phyloP scores from a whole-genome alignment of 176 grass and related monocot genomes.

The Tillandsia leiboldiana region DNA sequence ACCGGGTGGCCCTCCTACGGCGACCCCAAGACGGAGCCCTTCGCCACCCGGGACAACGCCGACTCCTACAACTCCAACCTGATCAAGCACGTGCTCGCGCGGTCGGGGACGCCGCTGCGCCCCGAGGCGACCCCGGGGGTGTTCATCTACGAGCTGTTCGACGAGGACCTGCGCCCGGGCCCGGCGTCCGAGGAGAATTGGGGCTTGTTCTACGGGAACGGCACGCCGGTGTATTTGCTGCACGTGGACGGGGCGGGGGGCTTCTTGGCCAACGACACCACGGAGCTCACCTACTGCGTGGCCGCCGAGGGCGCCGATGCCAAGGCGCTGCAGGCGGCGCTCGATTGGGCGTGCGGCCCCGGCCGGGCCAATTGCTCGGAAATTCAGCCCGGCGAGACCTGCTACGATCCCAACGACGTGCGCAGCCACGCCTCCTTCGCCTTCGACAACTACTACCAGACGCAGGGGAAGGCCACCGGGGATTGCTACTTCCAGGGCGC shows the following conservation, averaged over 20 bases:
- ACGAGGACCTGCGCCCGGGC: conserved; percentile 82
- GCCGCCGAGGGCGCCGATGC: conserved; percentile 65
- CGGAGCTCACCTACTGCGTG: conserved; percentile 78
- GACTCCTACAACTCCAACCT: conserved; percentile 81
- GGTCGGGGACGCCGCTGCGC: conserved; percentile 68
- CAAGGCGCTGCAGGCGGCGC: conserved; percentile 80
- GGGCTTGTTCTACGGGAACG: conserved; percentile 94
- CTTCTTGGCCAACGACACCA: conserved; percentile 85
- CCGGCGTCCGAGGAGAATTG: conserved; percentile 81
- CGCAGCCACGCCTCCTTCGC: conserved; percentile 76
- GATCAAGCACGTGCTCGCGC: conserved; percentile 65
- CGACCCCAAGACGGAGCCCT: conserved; percentile 51
- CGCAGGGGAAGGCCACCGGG: conserved; percentile 49
- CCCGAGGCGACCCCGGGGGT: conserved; percentile 53
- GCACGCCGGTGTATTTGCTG: conserved; percentile 79
- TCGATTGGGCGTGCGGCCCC: conserved; percentile 94
- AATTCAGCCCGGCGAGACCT: conserved; percentile 70
- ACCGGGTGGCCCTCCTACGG: conserved; percentile 90
- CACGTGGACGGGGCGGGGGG: conserved; percentile 57
- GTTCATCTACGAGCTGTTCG: conserved; percentile 94
- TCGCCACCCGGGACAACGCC: conserved; percentile 66
- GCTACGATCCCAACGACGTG: conserved; percentile 73
- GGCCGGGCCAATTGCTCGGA: conserved; percentile 77
- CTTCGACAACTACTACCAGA: conserved; percentile 86
- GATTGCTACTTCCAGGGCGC: conserved; percentile 90